Evolutionary conservation across 2,329 filamentous ascomycete species (phyloP), one percentile per base, ranked within the genome.

Genomic region (Fusarium ambrosium): DNA sequence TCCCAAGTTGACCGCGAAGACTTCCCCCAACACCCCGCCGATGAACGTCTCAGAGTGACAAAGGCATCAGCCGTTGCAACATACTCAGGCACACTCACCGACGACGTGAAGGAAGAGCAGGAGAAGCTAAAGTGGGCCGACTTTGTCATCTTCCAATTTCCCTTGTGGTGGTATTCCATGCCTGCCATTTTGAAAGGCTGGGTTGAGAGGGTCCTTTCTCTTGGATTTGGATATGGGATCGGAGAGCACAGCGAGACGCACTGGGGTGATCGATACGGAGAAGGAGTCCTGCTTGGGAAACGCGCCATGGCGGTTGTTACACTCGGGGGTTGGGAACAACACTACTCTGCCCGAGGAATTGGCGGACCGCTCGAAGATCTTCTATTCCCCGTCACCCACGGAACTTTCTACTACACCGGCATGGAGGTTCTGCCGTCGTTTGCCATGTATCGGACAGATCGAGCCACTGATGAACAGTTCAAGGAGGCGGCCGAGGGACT

Each of bases 61-160:
- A 51, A 29, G 6, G 68, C 68, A 14, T 71, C 72, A 2, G 62
- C 22, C 20, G 39, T 24, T 13, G 68, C 67, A 58, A 68, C 63
- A 4, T 13, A 10, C 2, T 13, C 70, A 4, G 37, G 43, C 9
- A 64, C 60, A 4, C 70, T 74, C 48, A 73, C 72, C 1, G 62
- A 74, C 0, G 72, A 73, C 29, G 67, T 74, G 3, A 71, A 62
- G 4, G 16, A 1, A 18, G 71, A 74, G 16, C 70, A 74, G 20
- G 70, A 73, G n/a, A 74, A 74, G 39, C 11, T 73, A 0, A 16
- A 71, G 4, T 73, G 70, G 72, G 72, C 72, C 1, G 70, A 74
- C 3, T 13, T 27, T 2, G 62, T 73, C 24, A 27, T 74, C 10
- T 14, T 74, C n/a, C 72, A 73, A 20, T 73, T 68, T 22, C 70